Conservation (phyloP, 2,329 filamentous ascomycete genomes). For the Parascedosporium putredinis region DNA sequence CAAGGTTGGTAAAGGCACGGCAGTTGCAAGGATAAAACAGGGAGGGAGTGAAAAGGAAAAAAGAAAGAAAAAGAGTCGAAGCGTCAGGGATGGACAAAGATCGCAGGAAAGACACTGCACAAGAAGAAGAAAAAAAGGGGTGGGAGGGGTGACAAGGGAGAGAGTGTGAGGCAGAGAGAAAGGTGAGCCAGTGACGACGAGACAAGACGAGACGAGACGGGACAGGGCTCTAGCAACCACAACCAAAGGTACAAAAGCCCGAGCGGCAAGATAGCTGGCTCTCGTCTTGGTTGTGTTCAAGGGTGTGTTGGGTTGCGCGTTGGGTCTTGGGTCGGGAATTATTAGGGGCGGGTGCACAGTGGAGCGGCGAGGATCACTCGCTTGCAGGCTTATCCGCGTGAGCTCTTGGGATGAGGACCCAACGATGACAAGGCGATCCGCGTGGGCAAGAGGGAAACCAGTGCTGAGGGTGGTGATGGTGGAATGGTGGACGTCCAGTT, state of each 20-base stretch:
- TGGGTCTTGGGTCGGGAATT: too few relatives aligned
- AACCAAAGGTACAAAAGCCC: too few relatives aligned
- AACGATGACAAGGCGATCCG: too few relatives aligned
- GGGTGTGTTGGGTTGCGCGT: neutral
- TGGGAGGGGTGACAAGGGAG: neutral
- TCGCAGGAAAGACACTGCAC: too few relatives aligned
- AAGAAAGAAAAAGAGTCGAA: neutral
- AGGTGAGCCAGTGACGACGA: neutral
- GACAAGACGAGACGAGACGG: neutral
- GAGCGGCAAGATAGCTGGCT: constrained; percentile 1
- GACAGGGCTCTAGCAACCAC: neutral
- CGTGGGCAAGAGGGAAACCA: too few relatives aligned
- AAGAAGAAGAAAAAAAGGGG: too few relatives aligned
- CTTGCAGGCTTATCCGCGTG: neutral
- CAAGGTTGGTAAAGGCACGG: neutral
- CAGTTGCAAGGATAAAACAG: neutral
- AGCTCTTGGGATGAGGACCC: too few relatives aligned
- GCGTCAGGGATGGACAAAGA: neutral
- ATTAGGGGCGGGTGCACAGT: too few relatives aligned
- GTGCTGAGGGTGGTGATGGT: too few relatives aligned
- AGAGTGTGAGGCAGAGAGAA: constrained; percentile 3
- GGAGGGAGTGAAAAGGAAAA: constrained; percentile 3
- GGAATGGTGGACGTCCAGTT: too few relatives aligned
- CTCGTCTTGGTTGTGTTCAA: too few relatives aligned
- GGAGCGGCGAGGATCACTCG: neutral